phyloP scores from a whole-genome alignment of 192 early-diverging fungal genomes.

The Allomyces arbusculus region DNA sequence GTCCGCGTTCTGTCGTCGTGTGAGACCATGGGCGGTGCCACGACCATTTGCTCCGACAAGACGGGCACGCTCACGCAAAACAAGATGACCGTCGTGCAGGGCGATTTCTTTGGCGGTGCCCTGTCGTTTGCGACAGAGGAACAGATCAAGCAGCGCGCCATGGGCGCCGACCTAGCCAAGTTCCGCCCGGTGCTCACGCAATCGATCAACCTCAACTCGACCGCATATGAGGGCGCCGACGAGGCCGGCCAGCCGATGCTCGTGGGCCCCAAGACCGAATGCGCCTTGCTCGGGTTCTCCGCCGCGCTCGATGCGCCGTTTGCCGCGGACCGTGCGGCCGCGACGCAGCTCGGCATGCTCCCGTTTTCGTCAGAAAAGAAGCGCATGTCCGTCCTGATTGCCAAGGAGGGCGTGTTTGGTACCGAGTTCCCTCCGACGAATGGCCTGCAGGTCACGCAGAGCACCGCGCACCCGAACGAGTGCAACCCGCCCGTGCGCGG shows the following conservation, averaged over 20 bases:
- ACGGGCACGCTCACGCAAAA: conserved; percentile 74
- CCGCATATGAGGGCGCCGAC: conserved; percentile 49
- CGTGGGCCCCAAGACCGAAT: conserved; percentile 66
- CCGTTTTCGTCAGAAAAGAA: conserved; percentile 83
- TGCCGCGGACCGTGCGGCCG: conserved; percentile 31
- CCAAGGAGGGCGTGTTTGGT: conserved; percentile 4
- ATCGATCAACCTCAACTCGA: conserved; percentile 36
- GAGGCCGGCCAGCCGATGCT: conserved; percentile 34
- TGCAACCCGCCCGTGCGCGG: neutral
- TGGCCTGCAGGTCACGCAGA: conserved; percentile 1
- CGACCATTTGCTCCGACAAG: conserved; percentile 69
- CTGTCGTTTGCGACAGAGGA: neutral
- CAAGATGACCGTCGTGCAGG: conserved; percentile 57
- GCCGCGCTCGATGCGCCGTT: conserved; percentile 15
- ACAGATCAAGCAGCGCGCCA: neutral
- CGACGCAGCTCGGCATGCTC: conserved; percentile 39
- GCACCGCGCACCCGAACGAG: conserved; percentile 7
- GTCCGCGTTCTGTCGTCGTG: conserved; percentile 58
- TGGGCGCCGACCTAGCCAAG: conserved; percentile 24
- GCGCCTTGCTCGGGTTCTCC: conserved; percentile 46
- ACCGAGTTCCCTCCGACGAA: neutral
- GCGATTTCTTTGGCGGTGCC: conserved; percentile 18
- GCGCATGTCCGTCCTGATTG: conserved; percentile 60
- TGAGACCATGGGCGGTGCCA: conserved; percentile 70
- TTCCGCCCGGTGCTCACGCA: conserved; percentile 17